Conservation (phyloP, 176 grass and related monocot species). For the Chloris gayana region DNA sequence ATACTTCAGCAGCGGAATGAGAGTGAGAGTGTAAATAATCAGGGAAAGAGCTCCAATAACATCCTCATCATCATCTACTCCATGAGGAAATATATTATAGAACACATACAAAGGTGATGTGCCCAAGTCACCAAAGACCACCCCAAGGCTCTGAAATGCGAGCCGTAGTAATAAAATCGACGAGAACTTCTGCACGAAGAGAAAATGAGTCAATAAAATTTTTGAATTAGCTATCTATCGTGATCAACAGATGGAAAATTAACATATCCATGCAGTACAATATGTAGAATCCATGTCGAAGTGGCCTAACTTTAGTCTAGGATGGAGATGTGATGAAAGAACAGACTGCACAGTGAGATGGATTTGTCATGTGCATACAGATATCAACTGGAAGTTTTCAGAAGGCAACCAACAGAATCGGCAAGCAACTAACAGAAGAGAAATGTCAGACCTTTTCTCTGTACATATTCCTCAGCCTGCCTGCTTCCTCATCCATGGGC, state of each 20-base stretch:
- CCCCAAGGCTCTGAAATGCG: conserved; percentile 95
- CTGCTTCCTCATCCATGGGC: conserved; percentile 97
- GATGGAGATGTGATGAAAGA: neutral
- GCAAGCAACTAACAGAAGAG: conserved; percentile 10
- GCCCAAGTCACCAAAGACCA: conserved; percentile 98
- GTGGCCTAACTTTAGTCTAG: no score
- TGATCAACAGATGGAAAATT: conserved; percentile 12
- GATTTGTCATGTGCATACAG: conserved; percentile 31
- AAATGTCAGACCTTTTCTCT: conserved; percentile 79
- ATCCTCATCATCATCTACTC: conserved; percentile 76
- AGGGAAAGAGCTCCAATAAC: conserved; percentile 96
- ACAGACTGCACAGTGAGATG: conserved; percentile 23
- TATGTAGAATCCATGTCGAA: neutral
- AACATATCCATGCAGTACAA: neutral
- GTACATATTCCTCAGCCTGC: conserved; percentile 78
- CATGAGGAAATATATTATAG: conserved; percentile 84
- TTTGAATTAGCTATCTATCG: no score
- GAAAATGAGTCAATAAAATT: conserved; percentile 29
- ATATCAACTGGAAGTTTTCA: conserved; percentile 25
- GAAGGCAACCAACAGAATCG: conserved; percentile 15
- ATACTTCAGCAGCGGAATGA: conserved; percentile 93
- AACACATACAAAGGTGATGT: conserved; percentile 97
- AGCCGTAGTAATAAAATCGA: conserved; percentile 64
- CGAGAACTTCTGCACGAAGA: conserved; percentile 76
- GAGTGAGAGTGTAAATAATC: conserved; percentile 97